Conservation (phyloP, 345 rosid genomes). For the Lenwebbia sp. region DNA sequence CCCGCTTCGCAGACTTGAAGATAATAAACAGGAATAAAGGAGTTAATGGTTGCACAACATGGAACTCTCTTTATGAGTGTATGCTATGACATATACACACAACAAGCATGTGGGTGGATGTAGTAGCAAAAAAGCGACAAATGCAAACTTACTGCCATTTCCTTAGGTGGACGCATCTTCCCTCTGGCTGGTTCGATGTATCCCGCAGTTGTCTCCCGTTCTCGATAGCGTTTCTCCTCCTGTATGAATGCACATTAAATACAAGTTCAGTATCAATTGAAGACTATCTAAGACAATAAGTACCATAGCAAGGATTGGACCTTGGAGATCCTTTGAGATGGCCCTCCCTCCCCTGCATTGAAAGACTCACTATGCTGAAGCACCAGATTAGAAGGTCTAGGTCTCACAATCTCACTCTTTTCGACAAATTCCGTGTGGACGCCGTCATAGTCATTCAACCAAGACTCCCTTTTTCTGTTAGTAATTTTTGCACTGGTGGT, state of each 20-base stretch:
- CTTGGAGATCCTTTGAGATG: conserved; percentile 27
- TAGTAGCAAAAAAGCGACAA: not conserved
- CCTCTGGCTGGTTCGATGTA: conserved; percentile 15
- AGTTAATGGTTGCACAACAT: not conserved
- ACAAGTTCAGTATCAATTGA: not conserved
- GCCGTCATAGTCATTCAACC: conserved; percentile 20
- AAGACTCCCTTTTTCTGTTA: conserved; percentile 17
- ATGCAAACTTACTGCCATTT: not conserved
- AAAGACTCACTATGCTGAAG: conserved; percentile 26
- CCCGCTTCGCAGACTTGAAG: conserved; percentile 37
- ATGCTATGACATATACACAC: not conserved
- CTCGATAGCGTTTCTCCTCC: conserved; percentile 34
- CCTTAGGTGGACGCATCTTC: conserved; percentile 14
- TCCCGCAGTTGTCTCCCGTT: conserved; percentile 20
- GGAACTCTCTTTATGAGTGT: not conserved
- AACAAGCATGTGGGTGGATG: not conserved
- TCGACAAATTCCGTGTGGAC: conserved; percentile 15
- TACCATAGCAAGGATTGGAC: conserved; percentile 9
- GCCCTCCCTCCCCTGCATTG: conserved; percentile 31
- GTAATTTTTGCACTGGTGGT: conserved; percentile 12
- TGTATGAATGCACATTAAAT: conserved; percentile 4
- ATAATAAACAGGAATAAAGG: not conserved
- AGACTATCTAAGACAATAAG: not conserved
- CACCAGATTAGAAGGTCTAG: conserved; percentile 29
- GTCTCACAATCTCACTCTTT: conserved; percentile 19